Base-by-base conservation (phyloP, 257 asterid genomes). In the Solanum ossicruentum region DNA sequence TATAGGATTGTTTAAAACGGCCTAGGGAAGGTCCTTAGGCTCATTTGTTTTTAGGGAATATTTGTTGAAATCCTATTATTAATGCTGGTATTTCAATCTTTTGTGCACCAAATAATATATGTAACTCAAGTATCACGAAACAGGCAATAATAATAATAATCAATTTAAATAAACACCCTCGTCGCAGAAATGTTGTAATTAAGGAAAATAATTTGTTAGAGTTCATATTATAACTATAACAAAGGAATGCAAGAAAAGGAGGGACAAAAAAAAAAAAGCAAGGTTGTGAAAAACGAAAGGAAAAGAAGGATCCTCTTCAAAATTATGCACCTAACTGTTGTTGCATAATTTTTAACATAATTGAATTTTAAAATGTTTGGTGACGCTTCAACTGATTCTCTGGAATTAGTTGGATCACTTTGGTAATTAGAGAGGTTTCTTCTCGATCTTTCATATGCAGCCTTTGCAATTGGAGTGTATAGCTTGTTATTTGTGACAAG, bases 211-310 rank as follows among this genome's bases (percentile, higher is more conserved):
- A 18, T 57, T 18, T 57, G 6, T 57, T 18, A 20, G 12, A 57
- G 4, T 57, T 57, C 65, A 57, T 7, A 6, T 3, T 57, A 57
- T 7, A 57, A 57, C 26, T 20, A 57, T 18, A 20, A 57, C 65
- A 57, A 56, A 56, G n/a, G 61, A 17, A 56, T 17, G n/a, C 61
- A 56, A 17, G 21, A 56, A 56, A 56, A 7, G 63, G 4, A 18
- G 8, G 3, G 23, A 2, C n/a, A n/a, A n/a, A n/a, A n/a, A n/a
- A n/a, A n/a, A n/a, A n/a, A 8, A 7, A 2, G 11, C 20, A 0
- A 57, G 8, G 26, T 57, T 7, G 23, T 57, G 26, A 57, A 57
- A 57, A 56, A 20, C 1, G 58, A 54, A n/a, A n/a, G n/a, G n/a
- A n/a, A n/a, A n/a, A n/a, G n/a, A n/a, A n/a, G n/a, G n/a, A 58